phyloP scores from a whole-genome alignment of 768 basidiomycete genomes.

The Leccinum arenicola region DNA sequence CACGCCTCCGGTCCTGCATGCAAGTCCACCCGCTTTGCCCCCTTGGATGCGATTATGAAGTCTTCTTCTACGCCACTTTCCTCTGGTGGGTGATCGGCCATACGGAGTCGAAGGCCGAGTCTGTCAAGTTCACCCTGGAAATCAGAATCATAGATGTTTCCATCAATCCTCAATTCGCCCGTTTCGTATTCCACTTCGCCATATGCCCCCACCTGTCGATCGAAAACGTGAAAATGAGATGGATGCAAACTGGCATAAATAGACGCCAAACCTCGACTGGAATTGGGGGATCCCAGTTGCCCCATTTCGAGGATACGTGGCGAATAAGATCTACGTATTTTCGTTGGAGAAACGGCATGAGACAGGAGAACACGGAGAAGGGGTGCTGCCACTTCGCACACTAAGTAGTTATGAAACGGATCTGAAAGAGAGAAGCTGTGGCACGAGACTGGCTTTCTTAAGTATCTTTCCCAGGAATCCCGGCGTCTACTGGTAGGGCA shows the following conservation, averaged over 20 bases:
- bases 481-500: constrained; percentile 4
- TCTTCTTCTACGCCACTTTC: constrained; percentile 19
- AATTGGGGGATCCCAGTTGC: constrained; percentile 37
- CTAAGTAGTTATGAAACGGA: neutral
- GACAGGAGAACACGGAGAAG: neutral
- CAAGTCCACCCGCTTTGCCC: constrained; percentile 15
- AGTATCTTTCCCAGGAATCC: neutral
- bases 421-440: neutral
- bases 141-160: constrained; percentile 31
- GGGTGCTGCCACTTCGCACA: neutral
- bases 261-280: constrained; percentile 25
- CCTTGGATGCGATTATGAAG: constrained; percentile 24
- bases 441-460: neutral
- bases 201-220: constrained; percentile 34
- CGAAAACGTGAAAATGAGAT: neutral
- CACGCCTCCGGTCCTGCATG: constrained; percentile 20
- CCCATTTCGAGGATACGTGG: constrained; percentile 34
- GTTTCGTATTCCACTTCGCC: constrained; percentile 29
- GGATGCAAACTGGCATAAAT: neutral
- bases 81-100: constrained; percentile 16
- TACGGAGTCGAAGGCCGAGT: neutral
- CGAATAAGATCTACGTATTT: constrained; percentile 38
- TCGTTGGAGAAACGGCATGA: constrained; percentile 19
- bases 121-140: constrained; percentile 18
- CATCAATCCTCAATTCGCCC: constrained; percentile 29